phyloP scores from a whole-genome alignment of 2,329 filamentous ascomycete species.

The Didymella keratinophila region DNA sequence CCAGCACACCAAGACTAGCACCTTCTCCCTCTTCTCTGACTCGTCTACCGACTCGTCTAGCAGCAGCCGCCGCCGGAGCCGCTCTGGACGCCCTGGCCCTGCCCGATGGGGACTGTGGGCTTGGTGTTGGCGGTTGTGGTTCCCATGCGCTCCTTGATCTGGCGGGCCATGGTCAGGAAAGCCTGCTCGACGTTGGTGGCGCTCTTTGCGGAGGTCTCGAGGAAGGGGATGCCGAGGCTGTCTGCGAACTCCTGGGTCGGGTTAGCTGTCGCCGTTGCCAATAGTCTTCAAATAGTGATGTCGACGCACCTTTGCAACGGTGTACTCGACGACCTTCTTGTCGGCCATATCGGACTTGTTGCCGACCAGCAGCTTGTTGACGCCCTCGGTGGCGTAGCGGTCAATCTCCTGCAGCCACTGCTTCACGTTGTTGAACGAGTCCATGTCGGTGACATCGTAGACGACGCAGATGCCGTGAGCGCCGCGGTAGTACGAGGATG shows the following conservation, averaged over 20 bases:
- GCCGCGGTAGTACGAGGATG: slow-evolving; percentile 98
- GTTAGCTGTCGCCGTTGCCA: slow-evolving; percentile 24
- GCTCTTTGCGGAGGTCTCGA: slow-evolving; percentile 99
- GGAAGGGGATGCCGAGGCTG: slow-evolving; percentile 97
- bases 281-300: neutral
- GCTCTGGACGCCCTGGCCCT: slow-evolving; percentile 91
- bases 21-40: slow-evolving; percentile 1
- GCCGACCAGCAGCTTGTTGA: slow-evolving; percentile 98
- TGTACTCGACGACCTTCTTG: slow-evolving; percentile 99
- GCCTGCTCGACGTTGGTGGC: slow-evolving; percentile 99
- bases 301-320: slow-evolving; percentile 87
- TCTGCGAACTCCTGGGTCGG: slow-evolving; percentile 88
- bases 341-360: slow-evolving; percentile 99
- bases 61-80: slow-evolving; percentile 88
- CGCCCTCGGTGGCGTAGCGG: slow-evolving; percentile 97
- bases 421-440: slow-evolving; percentile 99
- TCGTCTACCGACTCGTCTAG: slow-evolving; percentile 62
- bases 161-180: slow-evolving; percentile 99
- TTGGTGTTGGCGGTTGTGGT: slow-evolving; percentile 98
- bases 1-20: slow-evolving; percentile 4
- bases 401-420: slow-evolving; percentile 99
- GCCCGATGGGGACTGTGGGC: slow-evolving; percentile 93
- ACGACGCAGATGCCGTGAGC: slow-evolving; percentile 99
- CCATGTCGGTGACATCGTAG: slow-evolving; percentile 99
- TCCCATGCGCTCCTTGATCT: slow-evolving; percentile 99